A percentile compares a stretch with the other conserved stretches of the same genome.
These are phyloP conservation scores for Mortierella sp. DNA, from an alignment of 371 early-diverging fungal species.

Conservation along the genomic window DNA sequence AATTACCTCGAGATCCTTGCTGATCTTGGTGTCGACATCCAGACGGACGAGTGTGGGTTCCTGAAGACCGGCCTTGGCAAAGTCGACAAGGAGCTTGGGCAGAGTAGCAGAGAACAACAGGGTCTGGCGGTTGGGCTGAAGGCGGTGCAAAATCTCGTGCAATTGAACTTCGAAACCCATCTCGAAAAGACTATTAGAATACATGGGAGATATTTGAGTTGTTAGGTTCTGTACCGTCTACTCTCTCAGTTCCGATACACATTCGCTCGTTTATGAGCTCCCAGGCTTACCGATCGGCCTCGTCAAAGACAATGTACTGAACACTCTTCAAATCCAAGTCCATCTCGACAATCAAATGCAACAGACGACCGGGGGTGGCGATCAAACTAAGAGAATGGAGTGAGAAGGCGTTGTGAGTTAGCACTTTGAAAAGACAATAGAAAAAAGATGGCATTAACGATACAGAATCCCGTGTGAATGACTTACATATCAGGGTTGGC, in stretches of 20 bases:
- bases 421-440: background rate
- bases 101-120: conserved; percentile 96
- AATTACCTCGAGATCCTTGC: conserved; percentile 86
- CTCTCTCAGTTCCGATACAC: background rate
- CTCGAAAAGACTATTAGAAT: conserved; percentile 83
- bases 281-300: conserved; percentile 89
- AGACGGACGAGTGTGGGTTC: conserved; percentile 94
- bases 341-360: conserved; percentile 97
- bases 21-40: conserved; percentile 95
- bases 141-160: conserved; percentile 87
- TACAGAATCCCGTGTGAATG: background rate
- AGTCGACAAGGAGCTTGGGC: conserved; percentile 92
- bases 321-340: conserved; percentile 88
- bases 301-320: conserved; percentile 98
- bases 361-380: conserved; percentile 98
- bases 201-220: background rate
- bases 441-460: background rate
- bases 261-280: background rate
- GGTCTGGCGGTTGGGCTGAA: conserved; percentile 91
- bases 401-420: background rate
- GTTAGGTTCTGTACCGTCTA: background rate
- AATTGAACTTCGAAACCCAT: conserved; percentile 98
- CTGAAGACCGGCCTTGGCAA: conserved; percentile 95
- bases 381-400: conserved; percentile 73
- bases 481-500: conserved; percentile 92